Percentiles rank a stretch among this genome's conserved stretches.
phyloP scores from a whole-genome alignment of 2,329 filamentous ascomycete species.

The Alternaria ventricosa region DNA sequence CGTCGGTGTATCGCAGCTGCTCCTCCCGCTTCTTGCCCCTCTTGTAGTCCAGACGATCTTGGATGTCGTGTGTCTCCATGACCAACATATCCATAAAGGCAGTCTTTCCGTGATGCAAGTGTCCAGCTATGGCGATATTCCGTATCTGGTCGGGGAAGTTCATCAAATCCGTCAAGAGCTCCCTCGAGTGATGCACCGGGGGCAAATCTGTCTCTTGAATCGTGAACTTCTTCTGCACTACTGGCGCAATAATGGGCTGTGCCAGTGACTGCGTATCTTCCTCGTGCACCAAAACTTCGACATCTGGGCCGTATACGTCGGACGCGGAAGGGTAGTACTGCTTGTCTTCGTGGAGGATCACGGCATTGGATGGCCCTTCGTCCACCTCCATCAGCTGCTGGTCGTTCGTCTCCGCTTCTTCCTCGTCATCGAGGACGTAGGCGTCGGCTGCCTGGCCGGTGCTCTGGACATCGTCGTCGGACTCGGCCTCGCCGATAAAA shows the following conservation, averaged over 20 bases:
- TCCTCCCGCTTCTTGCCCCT: constrained; percentile 84
- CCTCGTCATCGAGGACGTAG: constrained; percentile 72
- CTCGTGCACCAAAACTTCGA: constrained; percentile 95
- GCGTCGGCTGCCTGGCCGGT: constrained; percentile 77
- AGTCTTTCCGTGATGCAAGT: constrained; percentile 97
- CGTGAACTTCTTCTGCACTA: constrained; percentile 95
- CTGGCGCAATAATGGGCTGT: constrained; percentile 90
- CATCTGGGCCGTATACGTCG: constrained; percentile 91
- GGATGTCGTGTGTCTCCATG: constrained; percentile 89
- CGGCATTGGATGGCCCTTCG: constrained; percentile 90
- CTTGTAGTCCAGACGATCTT: constrained; percentile 78
- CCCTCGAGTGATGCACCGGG: constrained; percentile 82
- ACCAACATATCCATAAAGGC: constrained; percentile 99
- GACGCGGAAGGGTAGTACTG: constrained; percentile 99
- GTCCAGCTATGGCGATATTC: constrained; percentile 89
- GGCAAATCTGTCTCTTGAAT: constrained; percentile 92
- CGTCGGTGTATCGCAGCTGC: constrained; percentile 92
- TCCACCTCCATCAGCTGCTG: constrained; percentile 96
- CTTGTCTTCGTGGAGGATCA: constrained; percentile 98
- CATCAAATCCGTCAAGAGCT: constrained; percentile 95
- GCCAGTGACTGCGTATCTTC: constrained; percentile 94
- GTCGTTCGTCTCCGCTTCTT: constrained; percentile 59
- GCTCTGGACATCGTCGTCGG: constrained; percentile 84
- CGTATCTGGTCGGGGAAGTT: constrained; percentile 94
- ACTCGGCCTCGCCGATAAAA: constrained; percentile 94